Percentiles rank a stretch among this genome's conserved stretches.
These are phyloP conservation scores for Fusarium avenaceum DNA, from an alignment of 2,329 filamentous ascomycete species.

Conservation along the genomic window DNA sequence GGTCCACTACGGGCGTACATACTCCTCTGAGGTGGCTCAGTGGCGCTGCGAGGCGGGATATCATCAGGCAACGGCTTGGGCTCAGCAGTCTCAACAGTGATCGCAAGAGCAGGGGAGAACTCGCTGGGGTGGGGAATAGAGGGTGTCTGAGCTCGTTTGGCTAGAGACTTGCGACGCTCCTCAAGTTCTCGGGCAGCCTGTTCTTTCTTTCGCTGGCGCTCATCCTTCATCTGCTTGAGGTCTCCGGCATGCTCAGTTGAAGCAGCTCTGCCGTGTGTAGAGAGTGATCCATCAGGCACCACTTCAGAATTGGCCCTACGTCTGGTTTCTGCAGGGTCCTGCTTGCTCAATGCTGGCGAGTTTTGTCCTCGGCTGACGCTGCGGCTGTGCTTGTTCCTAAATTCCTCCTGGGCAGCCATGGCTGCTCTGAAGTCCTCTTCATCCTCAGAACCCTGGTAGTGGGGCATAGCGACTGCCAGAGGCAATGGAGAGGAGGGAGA, in stretches of 20 bases:
- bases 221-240: constrained; percentile 68
- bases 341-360: constrained; percentile 54
- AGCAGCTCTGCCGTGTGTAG: constrained; percentile 52
- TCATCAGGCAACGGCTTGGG: constrained; percentile 59
- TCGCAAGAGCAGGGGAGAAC: constrained; percentile 52
- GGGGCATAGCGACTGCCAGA: constrained; percentile 68
- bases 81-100: constrained; percentile 60
- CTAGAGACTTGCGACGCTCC: constrained; percentile 86
- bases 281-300: constrained; percentile 50
- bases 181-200: constrained; percentile 87
- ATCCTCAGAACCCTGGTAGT: constrained; percentile 69
- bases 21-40: constrained; percentile 68
- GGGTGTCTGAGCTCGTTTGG: constrained; percentile 82
- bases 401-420: constrained; percentile 66
- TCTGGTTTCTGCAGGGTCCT: constrained; percentile 59
- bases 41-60: constrained; percentile 72
- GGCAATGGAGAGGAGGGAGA: constrained; percentile 88
- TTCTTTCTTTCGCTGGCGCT: constrained; percentile 77
- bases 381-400: constrained; percentile 67
- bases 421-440: constrained; percentile 72
- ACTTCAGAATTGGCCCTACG: constrained; percentile 52
- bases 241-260: constrained; percentile 67
- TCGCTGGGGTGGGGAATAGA: constrained; percentile 81
- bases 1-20: constrained; percentile 65
- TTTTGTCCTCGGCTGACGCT: constrained; percentile 61